phyloP scores from a whole-genome alignment of 2,329 filamentous ascomycete species.

The Immersiporthe knoxdaviesiana region DNA sequence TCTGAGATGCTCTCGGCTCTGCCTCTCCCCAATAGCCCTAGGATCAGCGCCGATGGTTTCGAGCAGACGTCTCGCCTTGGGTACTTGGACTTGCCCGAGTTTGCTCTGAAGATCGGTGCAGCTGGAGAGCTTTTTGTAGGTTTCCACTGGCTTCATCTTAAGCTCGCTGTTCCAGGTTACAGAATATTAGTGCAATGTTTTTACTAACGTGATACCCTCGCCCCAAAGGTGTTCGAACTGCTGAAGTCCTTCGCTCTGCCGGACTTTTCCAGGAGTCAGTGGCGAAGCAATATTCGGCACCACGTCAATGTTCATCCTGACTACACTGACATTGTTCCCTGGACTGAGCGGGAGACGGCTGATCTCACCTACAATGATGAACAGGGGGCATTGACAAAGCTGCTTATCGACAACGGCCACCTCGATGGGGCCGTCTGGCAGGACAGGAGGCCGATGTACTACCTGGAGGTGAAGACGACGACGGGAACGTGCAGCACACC shows the following conservation, averaged over 20 bases:
- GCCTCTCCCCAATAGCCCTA: conserved; percentile 12
- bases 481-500: conserved; percentile 41
- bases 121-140: conserved; percentile 34
- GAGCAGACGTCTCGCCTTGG: background rate
- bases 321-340: conserved; percentile 45
- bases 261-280: conserved; percentile 46
- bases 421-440: conserved; percentile 36
- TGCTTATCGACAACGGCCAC: conserved; percentile 42
- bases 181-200: background rate
- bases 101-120: conserved; percentile 31
- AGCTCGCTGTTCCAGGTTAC: background rate
- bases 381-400: conserved; percentile 38
- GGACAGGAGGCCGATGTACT: conserved; percentile 43
- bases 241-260: conserved; percentile 37
- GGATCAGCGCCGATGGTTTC: background rate
- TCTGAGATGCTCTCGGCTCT: conserved; percentile 7
- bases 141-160: background rate
- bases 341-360: conserved; percentile 48
- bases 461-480: conserved; percentile 57
- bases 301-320: conserved; percentile 43
- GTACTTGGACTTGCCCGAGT: conserved; percentile 21
- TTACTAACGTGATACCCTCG: background rate
- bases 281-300: conserved; percentile 52
- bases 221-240: conserved; percentile 45
- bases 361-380: conserved; percentile 51